phyloP scores from a whole-genome alignment of 176 grass and related monocot genomes.

The Cenchrus fungigraminus region DNA sequence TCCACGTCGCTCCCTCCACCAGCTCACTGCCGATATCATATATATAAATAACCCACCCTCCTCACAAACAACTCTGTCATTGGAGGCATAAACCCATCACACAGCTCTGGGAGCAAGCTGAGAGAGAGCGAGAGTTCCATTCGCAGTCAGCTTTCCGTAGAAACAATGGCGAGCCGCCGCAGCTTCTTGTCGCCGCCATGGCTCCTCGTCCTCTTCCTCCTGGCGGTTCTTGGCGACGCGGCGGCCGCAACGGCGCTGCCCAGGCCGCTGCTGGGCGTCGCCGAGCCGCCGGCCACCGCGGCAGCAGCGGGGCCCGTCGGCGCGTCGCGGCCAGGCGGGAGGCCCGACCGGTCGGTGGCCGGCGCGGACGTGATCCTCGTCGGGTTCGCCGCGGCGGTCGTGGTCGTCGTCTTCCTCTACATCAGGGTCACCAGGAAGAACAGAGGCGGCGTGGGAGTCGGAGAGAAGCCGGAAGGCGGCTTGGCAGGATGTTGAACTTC shows the following conservation, averaged over 20 bases:
- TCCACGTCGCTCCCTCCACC: conserved; percentile 29
- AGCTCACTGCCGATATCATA: conserved; percentile 19
- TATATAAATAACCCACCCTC: not conserved
- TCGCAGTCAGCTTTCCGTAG: not conserved
- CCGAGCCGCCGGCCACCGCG: conserved; percentile 35
- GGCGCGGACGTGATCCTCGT: conserved; percentile 80
- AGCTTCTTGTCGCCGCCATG: conserved; percentile 12
- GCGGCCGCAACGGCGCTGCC: conserved; percentile 15
- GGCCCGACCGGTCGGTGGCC: conserved; percentile 61
- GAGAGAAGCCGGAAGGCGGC: not conserved
- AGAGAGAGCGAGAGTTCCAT: not conserved
- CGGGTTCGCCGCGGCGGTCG: conserved; percentile 65
- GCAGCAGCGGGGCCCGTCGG: conserved; percentile 33
- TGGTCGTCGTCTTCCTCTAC: conserved; percentile 74
- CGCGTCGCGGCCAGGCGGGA: not conserved
- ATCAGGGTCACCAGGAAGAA: conserved; percentile 73
- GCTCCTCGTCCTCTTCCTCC: conserved; percentile 35
- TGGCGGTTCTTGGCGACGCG: conserved; percentile 12
- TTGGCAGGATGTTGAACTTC: not conserved
- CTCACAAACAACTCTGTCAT: not conserved
- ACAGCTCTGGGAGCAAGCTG: not conserved
- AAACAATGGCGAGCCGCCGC: conserved; percentile 30
- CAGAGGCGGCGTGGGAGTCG: not conserved
- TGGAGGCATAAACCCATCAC: not conserved
- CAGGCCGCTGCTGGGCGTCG: conserved; percentile 52